phyloP scores from a whole-genome alignment of 2,329 filamentous ascomycete species.

The Apiospora kogelbergensis region DNA sequence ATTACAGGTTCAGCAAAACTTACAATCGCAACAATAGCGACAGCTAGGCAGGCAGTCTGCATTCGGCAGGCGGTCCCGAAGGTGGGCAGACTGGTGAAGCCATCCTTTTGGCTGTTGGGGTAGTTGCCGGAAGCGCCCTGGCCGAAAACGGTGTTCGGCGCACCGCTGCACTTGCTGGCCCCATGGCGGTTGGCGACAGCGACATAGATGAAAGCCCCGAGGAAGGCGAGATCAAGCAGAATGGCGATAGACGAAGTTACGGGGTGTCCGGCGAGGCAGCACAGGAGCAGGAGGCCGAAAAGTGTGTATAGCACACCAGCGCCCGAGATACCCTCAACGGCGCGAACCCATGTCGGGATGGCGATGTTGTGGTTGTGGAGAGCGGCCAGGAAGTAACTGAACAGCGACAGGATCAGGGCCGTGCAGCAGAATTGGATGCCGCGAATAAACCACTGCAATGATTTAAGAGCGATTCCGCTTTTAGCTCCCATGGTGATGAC shows the following conservation, averaged over 20 bases:
- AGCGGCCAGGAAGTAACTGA: conserved; percentile 80
- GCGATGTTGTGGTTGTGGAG: conserved; percentile 62
- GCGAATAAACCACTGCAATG: conserved; percentile 70
- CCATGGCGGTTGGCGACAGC: conserved; percentile 73
- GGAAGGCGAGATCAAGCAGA: conserved; percentile 74
- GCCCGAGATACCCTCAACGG: conserved; percentile 78
- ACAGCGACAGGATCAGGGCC: conserved; percentile 73
- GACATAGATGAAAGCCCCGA: conserved; percentile 78
- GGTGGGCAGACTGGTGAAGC: conserved; percentile 48
- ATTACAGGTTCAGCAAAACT: too few species aligned
- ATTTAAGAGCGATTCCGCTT: conserved; percentile 64
- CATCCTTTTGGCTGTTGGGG: conserved; percentile 47
- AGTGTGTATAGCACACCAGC: conserved; percentile 73
- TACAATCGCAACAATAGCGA: conserved; percentile 76
- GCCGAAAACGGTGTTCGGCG: conserved; percentile 69
- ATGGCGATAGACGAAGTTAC: conserved; percentile 74
- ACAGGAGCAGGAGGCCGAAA: conserved; percentile 71
- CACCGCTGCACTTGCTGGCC: conserved; percentile 58
- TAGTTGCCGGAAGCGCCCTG: conserved; percentile 53
- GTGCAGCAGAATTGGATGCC: conserved; percentile 71
- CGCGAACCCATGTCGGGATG: conserved; percentile 67
- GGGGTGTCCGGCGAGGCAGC: conserved; percentile 73
- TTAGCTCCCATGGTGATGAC: conserved; percentile 53
- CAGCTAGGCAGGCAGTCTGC: conserved; percentile 74
- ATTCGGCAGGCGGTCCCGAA: conserved; percentile 64